Conservation (phyloP, 345 rosid genomes). For the Citrus glauca region DNA sequence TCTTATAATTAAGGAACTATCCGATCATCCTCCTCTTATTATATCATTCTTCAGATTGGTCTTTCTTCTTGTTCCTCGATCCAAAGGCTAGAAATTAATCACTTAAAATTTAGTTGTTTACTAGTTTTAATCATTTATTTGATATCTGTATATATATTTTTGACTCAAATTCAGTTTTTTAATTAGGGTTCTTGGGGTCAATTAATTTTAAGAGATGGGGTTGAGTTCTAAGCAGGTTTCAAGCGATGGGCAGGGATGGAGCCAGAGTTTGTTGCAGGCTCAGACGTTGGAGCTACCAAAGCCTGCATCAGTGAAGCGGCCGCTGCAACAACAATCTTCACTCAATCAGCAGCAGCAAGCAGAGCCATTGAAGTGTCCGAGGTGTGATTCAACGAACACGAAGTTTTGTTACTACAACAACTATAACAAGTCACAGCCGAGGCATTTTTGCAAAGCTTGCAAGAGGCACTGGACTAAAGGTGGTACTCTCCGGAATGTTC, state of each 20-base stretch:
- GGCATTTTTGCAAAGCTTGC: conserved; percentile 88
- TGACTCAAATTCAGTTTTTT: neutral
- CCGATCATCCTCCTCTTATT: conserved; percentile 6
- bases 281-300: conserved; percentile 31
- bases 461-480: conserved; percentile 97
- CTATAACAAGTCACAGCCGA: conserved; percentile 85
- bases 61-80: conserved; percentile 34
- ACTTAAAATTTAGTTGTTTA: neutral
- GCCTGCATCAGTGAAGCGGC: conserved; percentile 26
- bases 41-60: conserved; percentile 21
- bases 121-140: neutral
- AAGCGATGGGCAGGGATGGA: conserved; percentile 43
- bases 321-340: conserved; percentile 13
- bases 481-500: conserved; percentile 83
- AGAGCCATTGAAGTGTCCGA: conserved; percentile 76
- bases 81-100: conserved; percentile 26
- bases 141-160: neutral
- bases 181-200: neutral
- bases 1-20: conserved; percentile 10
- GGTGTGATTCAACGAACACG: conserved; percentile 86
- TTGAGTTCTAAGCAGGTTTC: conserved; percentile 52
- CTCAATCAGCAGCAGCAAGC: conserved; percentile 29
- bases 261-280: conserved; percentile 36
- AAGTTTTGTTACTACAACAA: conserved; percentile 95
- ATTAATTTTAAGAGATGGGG: conserved; percentile 20